Evolutionary conservation across 176 grass and related monocot genomes (phyloP).

Genomic region (Bonia amplexicaulis): DNA sequence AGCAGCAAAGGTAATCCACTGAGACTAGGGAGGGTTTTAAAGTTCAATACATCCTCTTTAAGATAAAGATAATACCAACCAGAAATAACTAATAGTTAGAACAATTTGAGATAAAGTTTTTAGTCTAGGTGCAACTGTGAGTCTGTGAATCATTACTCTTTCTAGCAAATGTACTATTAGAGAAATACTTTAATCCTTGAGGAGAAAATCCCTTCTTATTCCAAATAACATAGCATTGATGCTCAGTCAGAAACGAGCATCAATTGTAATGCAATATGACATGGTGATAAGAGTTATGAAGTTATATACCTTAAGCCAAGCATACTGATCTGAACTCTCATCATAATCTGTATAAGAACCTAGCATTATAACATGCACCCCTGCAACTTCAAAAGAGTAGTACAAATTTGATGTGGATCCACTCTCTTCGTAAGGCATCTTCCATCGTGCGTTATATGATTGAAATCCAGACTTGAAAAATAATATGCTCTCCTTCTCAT

Average conservation of each 20-base stretch:
- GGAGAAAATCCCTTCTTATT: neutral
- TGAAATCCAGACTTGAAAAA: conserved; percentile 68
- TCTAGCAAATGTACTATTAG: neutral
- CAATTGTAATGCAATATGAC: neutral
- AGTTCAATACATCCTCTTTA: neutral
- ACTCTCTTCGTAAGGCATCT: conserved; percentile 93
- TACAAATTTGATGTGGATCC: conserved; percentile 82
- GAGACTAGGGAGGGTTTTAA: neutral
- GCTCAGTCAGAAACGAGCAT: neutral
- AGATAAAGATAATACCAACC: neutral
- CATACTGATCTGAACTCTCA: conserved; percentile 82
- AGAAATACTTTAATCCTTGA: neutral
- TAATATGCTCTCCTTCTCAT: conserved; percentile 85
- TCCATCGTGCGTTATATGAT: conserved; percentile 92
- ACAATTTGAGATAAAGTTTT: neutral
- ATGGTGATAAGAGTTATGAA: conserved; percentile 2
- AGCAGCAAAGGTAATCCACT: neutral
- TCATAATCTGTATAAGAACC: conserved; percentile 98
- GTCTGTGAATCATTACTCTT: neutral
- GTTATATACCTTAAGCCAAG: conserved; percentile 80
- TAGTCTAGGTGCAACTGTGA: neutral
- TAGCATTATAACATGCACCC: conserved; percentile 84
- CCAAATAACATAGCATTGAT: neutral
- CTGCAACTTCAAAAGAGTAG: conserved; percentile 76
- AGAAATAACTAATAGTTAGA: neutral